Evolutionary conservation across 306 rosid genomes (phyloP).

Genomic region (Pueraria montana): DNA sequence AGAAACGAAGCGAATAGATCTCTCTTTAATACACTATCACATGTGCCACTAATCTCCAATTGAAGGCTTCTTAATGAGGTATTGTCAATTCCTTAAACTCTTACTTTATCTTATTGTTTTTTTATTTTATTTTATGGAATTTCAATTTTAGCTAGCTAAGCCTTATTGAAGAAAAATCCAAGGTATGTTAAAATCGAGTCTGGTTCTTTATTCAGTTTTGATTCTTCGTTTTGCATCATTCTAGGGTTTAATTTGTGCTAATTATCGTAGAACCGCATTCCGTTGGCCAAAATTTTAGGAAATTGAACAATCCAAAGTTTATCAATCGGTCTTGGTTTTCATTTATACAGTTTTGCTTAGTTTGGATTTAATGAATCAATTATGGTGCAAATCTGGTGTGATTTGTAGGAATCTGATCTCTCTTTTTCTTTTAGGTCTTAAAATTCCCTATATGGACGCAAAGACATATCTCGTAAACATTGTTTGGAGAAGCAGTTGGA

Average conservation of each 20-base stretch:
- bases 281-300: neutral
- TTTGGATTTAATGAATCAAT: slow-evolving; percentile 40
- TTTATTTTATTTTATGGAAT: neutral
- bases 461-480: slow-evolving; percentile 45
- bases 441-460: slow-evolving; percentile 45
- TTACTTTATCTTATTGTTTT: neutral
- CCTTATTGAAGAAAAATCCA: neutral
- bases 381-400: slow-evolving; percentile 42
- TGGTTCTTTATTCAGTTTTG: neutral
- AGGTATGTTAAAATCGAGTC: neutral
- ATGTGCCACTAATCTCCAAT: slow-evolving; percentile 47
- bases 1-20: slow-evolving; percentile 13
- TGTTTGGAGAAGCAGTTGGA: slow-evolving; percentile 56
- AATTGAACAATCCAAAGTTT: slow-evolving; percentile 23
- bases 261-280: slow-evolving; percentile 38
- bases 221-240: slow-evolving; percentile 23
- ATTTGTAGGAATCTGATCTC: slow-evolving; percentile 47
- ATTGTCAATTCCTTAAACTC: neutral
- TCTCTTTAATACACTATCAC: neutral
- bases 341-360: slow-evolving; percentile 34
- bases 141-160: slow-evolving; percentile 4
- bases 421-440: neutral
- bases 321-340: slow-evolving; percentile 22
- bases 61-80: slow-evolving; percentile 61
- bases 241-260: slow-evolving; percentile 45